phyloP scores from a whole-genome alignment of 176 grass and related monocot species.

The Paspalum vaginatum region DNA sequence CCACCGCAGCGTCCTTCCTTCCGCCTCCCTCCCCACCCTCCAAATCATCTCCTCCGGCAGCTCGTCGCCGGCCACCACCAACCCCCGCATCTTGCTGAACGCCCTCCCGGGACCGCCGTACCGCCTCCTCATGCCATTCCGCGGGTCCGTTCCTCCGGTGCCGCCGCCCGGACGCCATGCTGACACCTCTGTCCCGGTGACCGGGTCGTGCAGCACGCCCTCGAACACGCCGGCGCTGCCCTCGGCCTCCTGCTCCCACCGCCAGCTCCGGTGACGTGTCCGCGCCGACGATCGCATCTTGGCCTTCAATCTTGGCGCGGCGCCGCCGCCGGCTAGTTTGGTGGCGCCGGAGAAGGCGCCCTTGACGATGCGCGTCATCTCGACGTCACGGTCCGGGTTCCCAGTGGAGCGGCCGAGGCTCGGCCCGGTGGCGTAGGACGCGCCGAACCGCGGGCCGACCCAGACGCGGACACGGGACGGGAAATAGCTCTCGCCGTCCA shows the following conservation, averaged over 20 bases:
- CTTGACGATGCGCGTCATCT: slow-evolving; percentile 66
- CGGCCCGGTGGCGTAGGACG: slow-evolving; percentile 72
- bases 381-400: slow-evolving; percentile 79
- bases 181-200: slow-evolving; percentile 70
- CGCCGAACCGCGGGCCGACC: slow-evolving; percentile 68
- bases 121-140: slow-evolving; percentile 60
- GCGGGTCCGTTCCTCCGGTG: slow-evolving; percentile 41
- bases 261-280: slow-evolving; percentile 63
- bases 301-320: slow-evolving; percentile 38
- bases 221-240: slow-evolving; percentile 77
- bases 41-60: slow-evolving; percentile 72
- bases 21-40: slow-evolving; percentile 76
- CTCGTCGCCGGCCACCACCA: slow-evolving; percentile 80
- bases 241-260: slow-evolving; percentile 93
- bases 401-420: slow-evolving; percentile 87
- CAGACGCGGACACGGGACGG: slow-evolving; percentile 77
- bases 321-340: slow-evolving; percentile 34
- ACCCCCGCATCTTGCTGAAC: slow-evolving; percentile 74
- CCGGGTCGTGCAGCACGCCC: slow-evolving; percentile 70
- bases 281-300: slow-evolving; percentile 60
- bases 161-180: slow-evolving; percentile 44
- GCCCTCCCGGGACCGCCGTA: slow-evolving; percentile 61
- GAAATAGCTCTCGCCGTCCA: slow-evolving; percentile 71
- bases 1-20: slow-evolving; percentile 69
- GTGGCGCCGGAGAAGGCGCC: slow-evolving; percentile 50